Conservation (phyloP, 2,329 filamentous ascomycete species). For the Zymoseptoria brevis region DNA sequence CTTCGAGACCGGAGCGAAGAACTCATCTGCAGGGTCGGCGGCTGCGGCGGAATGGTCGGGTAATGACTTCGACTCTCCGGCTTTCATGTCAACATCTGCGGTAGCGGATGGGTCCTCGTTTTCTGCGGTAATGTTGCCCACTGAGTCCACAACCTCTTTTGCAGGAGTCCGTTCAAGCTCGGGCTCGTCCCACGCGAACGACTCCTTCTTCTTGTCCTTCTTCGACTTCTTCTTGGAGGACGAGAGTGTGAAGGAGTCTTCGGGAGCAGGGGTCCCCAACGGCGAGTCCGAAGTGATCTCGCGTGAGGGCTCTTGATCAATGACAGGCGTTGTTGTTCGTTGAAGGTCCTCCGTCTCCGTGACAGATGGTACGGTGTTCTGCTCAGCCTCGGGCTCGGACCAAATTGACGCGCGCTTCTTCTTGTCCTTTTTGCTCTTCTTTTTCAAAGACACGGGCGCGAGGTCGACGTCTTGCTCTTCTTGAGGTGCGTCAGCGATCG, state of each 20-base stretch:
- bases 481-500: not conserved
- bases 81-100: not conserved
- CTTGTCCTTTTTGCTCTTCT: constrained; percentile 24
- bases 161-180: not conserved
- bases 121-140: not conserved
- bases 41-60: not conserved
- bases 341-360: not conserved
- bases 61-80: not conserved
- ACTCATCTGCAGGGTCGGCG: not conserved
- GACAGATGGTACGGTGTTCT: not conserved
- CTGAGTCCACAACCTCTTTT: too few species aligned
- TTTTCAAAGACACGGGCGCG: constrained; percentile 9
- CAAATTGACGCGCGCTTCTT: constrained; percentile 4
- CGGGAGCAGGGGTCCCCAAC: not conserved
- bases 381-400: constrained; percentile 5
- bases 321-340: constrained; percentile 4
- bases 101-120: not conserved
- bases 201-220: constrained; percentile 32
- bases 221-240: constrained; percentile 32
- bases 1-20: constrained; percentile 1
- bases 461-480: not conserved
- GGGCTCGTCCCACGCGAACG: constrained; percentile 3
- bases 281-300: not conserved
- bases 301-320: not conserved
- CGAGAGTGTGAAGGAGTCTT: constrained; percentile 1